These are phyloP conservation scores for Diaporthe velutina DNA, from an alignment of 2,329 filamentous ascomycete species.

Conservation along the genomic window DNA sequence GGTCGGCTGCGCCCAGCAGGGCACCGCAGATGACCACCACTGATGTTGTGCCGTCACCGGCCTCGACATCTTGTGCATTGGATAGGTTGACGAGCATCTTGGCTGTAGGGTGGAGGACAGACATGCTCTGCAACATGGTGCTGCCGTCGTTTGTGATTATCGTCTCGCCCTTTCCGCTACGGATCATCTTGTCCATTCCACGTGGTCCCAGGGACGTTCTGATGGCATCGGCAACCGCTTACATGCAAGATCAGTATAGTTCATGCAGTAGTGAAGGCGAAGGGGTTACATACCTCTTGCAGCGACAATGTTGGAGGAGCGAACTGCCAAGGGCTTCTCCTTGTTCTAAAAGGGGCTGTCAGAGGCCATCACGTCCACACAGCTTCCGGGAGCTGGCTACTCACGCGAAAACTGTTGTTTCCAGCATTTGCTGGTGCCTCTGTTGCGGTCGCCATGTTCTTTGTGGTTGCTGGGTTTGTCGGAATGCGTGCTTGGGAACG, in stretches of 20 bases:
- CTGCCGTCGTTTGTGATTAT: conserved; percentile 99
- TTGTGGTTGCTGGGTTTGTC: conserved; percentile 10
- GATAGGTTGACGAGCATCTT: conserved; percentile 99
- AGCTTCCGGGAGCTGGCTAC: conserved; percentile 43
- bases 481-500: conserved; percentile 37
- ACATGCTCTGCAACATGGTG: conserved; percentile 99
- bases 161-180: conserved; percentile 94
- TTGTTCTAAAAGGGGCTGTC: conserved; percentile 72
- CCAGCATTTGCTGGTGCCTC: conserved; percentile 57
- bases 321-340: conserved; percentile 98
- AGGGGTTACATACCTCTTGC: conserved; percentile 78
- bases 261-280: not conserved
- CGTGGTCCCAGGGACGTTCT: conserved; percentile 95
- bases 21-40: conserved; percentile 98
- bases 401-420: conserved; percentile 68
- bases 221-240: conserved; percentile 97
- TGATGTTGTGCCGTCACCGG: conserved; percentile 97
- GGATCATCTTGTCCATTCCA: conserved; percentile 99
- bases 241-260: conserved; percentile 34
- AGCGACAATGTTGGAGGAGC: conserved; percentile 96
- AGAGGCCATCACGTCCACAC: conserved; percentile 46
- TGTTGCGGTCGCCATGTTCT: conserved; percentile 58
- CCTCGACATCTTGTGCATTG: conserved; percentile 97
- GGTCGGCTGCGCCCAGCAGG: conserved; percentile 92
- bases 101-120: conserved; percentile 98